These are phyloP conservation scores for Collybiopsis luxurians DNA, from an alignment of 768 basidiomycete genomes.

Conservation along the genomic window DNA sequence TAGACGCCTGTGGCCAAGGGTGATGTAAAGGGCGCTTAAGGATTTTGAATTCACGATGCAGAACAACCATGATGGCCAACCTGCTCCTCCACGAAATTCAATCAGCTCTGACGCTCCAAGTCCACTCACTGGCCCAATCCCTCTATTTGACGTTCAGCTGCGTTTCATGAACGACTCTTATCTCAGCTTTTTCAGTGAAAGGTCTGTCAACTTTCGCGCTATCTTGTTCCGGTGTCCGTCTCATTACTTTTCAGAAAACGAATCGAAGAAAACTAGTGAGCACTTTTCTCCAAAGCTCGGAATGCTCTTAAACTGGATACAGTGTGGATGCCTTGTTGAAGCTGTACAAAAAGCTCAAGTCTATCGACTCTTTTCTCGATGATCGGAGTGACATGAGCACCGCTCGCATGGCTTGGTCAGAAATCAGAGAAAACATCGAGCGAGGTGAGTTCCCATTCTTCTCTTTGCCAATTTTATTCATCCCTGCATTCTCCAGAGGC, in stretches of 20 bases:
- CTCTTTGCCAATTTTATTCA: constrained; percentile 4
- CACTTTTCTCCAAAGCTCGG: constrained; percentile 22
- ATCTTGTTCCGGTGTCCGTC: constrained; percentile 15
- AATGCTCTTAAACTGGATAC: background rate
- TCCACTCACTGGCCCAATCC: constrained; percentile 49
- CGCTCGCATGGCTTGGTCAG: constrained; percentile 74
- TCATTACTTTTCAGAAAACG: constrained; percentile 51
- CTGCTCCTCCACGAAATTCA: constrained; percentile 1
- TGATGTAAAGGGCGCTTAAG: background rate
- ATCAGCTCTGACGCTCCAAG: constrained; percentile 2
- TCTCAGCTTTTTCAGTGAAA: constrained; percentile 81
- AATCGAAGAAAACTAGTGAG: constrained; percentile 82
- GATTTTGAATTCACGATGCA: background rate
- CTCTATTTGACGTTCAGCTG: constrained; percentile 72
- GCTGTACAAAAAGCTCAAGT: constrained; percentile 69
- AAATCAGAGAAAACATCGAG: constrained; percentile 83
- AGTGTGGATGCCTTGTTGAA: constrained; percentile 75
- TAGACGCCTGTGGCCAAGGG: too few relatives aligned
- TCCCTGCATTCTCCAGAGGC: constrained; percentile 52
- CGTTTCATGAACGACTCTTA: constrained; percentile 72
- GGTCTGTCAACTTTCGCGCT: constrained; percentile 42
- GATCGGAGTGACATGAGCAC: constrained; percentile 66
- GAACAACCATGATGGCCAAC: background rate
- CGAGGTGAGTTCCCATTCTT: constrained; percentile 47
- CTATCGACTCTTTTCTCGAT: constrained; percentile 69